These are phyloP conservation scores for Talaromyces sp. DNA, from an alignment of 2,329 filamentous ascomycete genomes.

Conservation along the genomic window DNA sequence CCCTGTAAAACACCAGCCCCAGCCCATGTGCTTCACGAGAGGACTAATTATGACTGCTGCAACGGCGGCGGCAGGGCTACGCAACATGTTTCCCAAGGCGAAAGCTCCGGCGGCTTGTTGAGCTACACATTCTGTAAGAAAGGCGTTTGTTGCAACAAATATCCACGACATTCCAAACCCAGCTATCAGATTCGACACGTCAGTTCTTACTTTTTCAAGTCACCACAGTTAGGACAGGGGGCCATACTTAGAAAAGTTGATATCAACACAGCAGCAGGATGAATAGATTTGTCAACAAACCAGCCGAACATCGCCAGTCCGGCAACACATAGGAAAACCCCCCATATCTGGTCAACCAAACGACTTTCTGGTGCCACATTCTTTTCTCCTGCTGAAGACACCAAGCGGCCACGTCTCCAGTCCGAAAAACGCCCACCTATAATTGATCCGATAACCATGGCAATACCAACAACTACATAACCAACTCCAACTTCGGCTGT, in stretches of 20 bases:
- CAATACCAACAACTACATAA: slow-evolving; percentile 29
- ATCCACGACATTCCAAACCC: slow-evolving; percentile 37
- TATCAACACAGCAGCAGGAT: slow-evolving; percentile 23
- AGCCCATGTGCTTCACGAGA: background rate
- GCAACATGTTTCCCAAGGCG: slow-evolving; percentile 35
- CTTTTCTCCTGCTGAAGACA: slow-evolving; percentile 15
- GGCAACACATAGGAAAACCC: slow-evolving; percentile 31
- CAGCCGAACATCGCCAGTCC: slow-evolving; percentile 40
- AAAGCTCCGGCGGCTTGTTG: slow-evolving; percentile 36
- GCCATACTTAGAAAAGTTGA: slow-evolving; percentile 22
- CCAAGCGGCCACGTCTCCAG: slow-evolving; percentile 22
- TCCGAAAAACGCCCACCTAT: slow-evolving; percentile 35
- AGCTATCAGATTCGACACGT: slow-evolving; percentile 13
- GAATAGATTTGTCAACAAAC: slow-evolving; percentile 26
- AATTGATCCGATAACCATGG: slow-evolving; percentile 31
- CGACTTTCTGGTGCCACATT: slow-evolving; percentile 32
- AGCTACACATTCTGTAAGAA: slow-evolving; percentile 36
- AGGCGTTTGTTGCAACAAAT: slow-evolving; percentile 38
- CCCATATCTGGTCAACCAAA: slow-evolving; percentile 35
- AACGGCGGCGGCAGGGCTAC: slow-evolving; percentile 15
- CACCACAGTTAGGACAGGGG: background rate
- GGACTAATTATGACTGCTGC: background rate
- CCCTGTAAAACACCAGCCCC: slow-evolving; percentile 15
- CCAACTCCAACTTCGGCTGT: slow-evolving; percentile 29
- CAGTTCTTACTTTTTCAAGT: background rate